Conservation (phyloP, 2,329 filamentous ascomycete genomes). For the Rutstroemia sp. region DNA sequence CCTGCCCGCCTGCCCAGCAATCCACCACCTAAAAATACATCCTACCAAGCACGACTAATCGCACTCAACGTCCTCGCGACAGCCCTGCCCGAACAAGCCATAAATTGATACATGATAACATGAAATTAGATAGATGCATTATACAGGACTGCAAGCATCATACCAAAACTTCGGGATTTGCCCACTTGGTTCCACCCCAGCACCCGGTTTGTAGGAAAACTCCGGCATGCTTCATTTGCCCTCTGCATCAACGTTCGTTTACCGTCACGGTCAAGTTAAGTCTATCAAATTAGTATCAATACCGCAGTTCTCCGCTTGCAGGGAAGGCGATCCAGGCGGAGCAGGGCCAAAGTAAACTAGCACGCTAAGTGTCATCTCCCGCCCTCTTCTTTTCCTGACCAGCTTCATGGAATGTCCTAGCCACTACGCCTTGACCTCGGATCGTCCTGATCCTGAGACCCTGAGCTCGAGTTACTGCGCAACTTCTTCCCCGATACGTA, state of each 20-base stretch:
- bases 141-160: neutral
- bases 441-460: too few species aligned
- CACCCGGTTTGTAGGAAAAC: neutral
- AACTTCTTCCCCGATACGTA: too few species aligned
- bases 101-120: neutral
- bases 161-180: neutral
- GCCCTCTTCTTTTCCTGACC: neutral
- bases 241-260: too few species aligned
- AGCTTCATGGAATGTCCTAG: too few species aligned
- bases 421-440: too few species aligned
- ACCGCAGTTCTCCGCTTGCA: conserved; percentile 1
- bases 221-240: neutral
- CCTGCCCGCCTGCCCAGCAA: too few species aligned
- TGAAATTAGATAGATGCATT: neutral
- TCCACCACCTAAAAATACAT: too few species aligned
- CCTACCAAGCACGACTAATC: too few species aligned
- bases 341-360: neutral
- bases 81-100: neutral
- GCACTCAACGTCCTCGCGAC: too few species aligned
- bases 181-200: neutral
- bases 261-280: too few species aligned
- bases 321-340: neutral
- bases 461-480: too few species aligned
- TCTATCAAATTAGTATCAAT: too few species aligned
- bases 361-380: neutral